Percentiles rank a stretch among this genome's conserved stretches.
Conservation (phyloP, 2,329 filamentous ascomycete genomes). For the Ascochyta lentis region DNA sequence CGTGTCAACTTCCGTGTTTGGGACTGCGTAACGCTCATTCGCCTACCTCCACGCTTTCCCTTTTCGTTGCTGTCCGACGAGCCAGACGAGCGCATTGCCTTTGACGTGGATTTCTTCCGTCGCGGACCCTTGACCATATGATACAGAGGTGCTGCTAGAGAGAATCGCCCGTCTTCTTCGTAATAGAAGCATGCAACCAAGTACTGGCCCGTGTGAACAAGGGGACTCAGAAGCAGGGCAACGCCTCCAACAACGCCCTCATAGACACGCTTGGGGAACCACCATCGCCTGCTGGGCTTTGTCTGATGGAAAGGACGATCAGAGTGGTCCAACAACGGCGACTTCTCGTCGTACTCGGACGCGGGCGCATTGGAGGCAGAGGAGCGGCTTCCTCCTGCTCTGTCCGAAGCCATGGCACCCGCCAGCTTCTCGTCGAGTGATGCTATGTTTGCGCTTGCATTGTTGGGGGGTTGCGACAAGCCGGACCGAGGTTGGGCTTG, state of each 20-base stretch:
- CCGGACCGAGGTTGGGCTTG: slow-evolving; percentile 35
- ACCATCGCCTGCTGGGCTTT: slow-evolving; percentile 51
- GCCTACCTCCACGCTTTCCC: slow-evolving; percentile 40
- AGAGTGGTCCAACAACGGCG: slow-evolving; percentile 64
- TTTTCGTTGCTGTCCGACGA: slow-evolving; percentile 38
- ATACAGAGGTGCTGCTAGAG: slow-evolving; percentile 75
- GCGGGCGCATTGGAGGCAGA: slow-evolving; percentile 37
- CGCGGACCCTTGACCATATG: slow-evolving; percentile 59
- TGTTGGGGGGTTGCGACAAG: slow-evolving; percentile 33
- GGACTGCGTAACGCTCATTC: slow-evolving; percentile 32
- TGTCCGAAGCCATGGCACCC: slow-evolving; percentile 39
- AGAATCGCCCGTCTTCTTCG: slow-evolving; percentile 79
- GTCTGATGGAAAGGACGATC: slow-evolving; percentile 42
- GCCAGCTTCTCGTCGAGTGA: slow-evolving; percentile 34
- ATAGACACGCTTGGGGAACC: slow-evolving; percentile 72
- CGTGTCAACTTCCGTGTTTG: slow-evolving; percentile 40
- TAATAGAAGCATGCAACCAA: slow-evolving; percentile 84
- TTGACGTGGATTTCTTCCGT: slow-evolving; percentile 39
- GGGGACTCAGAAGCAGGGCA: slow-evolving; percentile 77
- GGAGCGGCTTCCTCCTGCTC: slow-evolving; percentile 24
- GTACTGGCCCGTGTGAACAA: slow-evolving; percentile 82
- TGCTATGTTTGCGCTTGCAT: slow-evolving; percentile 43
- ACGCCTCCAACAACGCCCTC: slow-evolving; percentile 76
- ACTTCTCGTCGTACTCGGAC: slow-evolving; percentile 67
- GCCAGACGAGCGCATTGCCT: slow-evolving; percentile 36